phyloP scores from a whole-genome alignment of 306 rosid species.

The Corylus avellana region DNA sequence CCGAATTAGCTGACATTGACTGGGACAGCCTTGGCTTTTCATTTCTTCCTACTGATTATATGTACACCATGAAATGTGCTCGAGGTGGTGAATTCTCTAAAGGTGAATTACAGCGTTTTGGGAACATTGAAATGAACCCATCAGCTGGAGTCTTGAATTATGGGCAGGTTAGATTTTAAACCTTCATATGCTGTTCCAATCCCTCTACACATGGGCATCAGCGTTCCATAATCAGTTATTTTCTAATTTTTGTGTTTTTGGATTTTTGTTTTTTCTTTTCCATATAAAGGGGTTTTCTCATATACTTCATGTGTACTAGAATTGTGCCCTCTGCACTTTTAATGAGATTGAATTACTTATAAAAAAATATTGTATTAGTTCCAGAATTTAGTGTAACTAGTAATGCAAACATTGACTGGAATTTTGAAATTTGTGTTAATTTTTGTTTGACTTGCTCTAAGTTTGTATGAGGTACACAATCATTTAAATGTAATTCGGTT shows the following conservation, averaged over 20 bases:
- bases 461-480: neutral
- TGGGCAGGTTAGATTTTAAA: slow-evolving; percentile 69
- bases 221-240: too few relatives aligned
- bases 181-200: neutral
- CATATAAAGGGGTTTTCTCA: too few relatives aligned
- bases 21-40: slow-evolving; percentile 96
- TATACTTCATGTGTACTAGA: too few relatives aligned
- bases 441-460: neutral
- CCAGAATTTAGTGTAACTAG: neutral
- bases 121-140: slow-evolving; percentile 86
- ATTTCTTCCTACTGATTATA: slow-evolving; percentile 75
- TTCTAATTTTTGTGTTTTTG: too few relatives aligned
- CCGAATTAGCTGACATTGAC: slow-evolving; percentile 65
- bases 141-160: slow-evolving; percentile 89
- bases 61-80: slow-evolving; percentile 77
- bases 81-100: slow-evolving; percentile 61
- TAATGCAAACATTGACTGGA: neutral
- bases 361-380: neutral
- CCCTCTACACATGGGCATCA: neutral
- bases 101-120: slow-evolving; percentile 86
- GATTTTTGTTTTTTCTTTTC: too few relatives aligned
- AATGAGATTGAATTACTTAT: too few relatives aligned
- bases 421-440: neutral
- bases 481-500: neutral
- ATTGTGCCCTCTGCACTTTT: too few relatives aligned